Evolutionary conservation across 2,329 filamentous ascomycete genomes (phyloP), one percentile per base, ranked within the genome.

Genomic region (Venturiaceae sp.): DNA sequence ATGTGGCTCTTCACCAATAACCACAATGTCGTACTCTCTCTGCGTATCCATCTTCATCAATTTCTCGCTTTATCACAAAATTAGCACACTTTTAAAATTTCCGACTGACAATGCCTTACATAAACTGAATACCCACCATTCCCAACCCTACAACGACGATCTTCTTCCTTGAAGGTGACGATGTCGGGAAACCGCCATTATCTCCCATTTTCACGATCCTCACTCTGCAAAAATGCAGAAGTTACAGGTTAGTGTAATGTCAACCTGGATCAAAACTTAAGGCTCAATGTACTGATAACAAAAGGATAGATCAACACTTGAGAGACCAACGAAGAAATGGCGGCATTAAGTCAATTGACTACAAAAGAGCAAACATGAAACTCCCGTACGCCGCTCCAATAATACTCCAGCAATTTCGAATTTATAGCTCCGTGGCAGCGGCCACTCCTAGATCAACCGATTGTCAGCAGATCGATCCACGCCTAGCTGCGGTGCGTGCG

Each of bases 81-180:
- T 57, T 8, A 52, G 19, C 44, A 39, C 21, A 39, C 5, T 21
- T 33, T 19, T 30, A 5, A 3, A 56, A 44, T 23, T 30, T 19
- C n/a, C 13, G 5, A 3, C n/a, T 9, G 13, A 13, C 11, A 14
- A 33, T 9, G 11, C 78, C 86, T 79, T 74, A 92, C 87, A 94
- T 90, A 70, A 95, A 92, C 44, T 87, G 85, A 64, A 94, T 87
- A 41, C 87, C 90, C 47, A 96, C 90, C 91, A 96, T 96, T 2
- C 91, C 91, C 72, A 95, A 73, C 9, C 91, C 91, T 39, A 95
- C 88, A 39, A 95, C 84, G 1, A 95, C 90, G 36, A 95, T 74
- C 67, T 80, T 84, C 70, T 88, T 90, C 62, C 82, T 75, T 6
- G 44, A 47, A 13, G 44, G 30, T 16, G 44, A 47, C 16, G 23